Base-by-base conservation (phyloP, 169 alveolate species). In the Plasmodium chabaudi region DNA sequence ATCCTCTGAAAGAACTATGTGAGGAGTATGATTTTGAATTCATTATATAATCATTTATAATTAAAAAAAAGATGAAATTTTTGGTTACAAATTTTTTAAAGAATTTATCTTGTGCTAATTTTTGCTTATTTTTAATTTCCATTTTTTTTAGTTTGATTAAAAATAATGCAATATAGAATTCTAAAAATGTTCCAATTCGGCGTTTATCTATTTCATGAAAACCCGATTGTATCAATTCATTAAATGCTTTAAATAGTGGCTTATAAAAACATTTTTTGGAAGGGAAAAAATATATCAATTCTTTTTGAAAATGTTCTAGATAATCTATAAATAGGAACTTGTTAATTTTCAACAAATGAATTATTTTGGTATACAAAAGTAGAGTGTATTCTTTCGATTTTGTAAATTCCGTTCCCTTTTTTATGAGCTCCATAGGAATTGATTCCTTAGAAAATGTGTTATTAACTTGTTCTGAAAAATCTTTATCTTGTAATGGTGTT, bases 271-370 rank as follows among this genome's bases (percentile, higher is more conserved):
- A 77, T 57, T 77, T 77, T 53, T 57, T 77, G 17, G 88, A 77
- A 5, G 88, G 88, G 57, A 77, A 77, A 53, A 77, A 64, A 77
- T 51, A 63, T 51, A 77, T 23, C n/a, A 77, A 56, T 21, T 77
- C 79, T 49, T 63, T 51, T 77, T 77, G 70, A 46, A 27, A 77
- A 23, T 25, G 47, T 56, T 64, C 25, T 68, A 64, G 5, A 56
- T 77, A 63, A 21, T 77, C 88, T 27, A 47, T 56, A 5, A 63
- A 64, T 42, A 19, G 25, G 12, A 49, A 19, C 64, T 17, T 61
- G 27, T 63, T 77, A 49, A 63, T n/a, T 56, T 57, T 77, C 55
- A 77, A 44, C 13, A 63, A 55, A 46, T 42, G 51, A 6, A 77
- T 27, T 23, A 77, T 23, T 64, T 44, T 77, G 23, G 39, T 49